These are phyloP conservation scores for Cyberlindnera veronae DNA, from an alignment of 805 yeast species.

Conservation along the genomic window DNA sequence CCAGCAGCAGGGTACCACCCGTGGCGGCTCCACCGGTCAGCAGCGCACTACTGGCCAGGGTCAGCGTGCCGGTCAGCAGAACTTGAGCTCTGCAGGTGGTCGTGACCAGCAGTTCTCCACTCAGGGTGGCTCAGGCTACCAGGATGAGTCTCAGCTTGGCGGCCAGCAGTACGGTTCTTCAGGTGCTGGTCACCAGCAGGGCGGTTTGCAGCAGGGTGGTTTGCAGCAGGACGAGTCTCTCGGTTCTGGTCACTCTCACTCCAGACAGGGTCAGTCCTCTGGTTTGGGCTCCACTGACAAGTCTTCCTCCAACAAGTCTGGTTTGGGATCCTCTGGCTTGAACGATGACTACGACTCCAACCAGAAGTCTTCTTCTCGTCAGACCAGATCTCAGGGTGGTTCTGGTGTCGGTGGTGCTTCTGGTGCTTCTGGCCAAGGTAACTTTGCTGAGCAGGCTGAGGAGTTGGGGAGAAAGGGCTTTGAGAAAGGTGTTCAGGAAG, in stretches of 20 bases:
- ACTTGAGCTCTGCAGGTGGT: constrained; percentile 12
- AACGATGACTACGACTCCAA: constrained; percentile 7
- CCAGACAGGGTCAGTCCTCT: neutral
- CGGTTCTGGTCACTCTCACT: neutral
- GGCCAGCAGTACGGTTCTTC: constrained; percentile 1
- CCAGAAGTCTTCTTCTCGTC: constrained; percentile 18
- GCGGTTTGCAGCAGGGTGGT: no score
- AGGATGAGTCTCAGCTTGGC: neutral
- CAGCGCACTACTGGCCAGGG: no score
- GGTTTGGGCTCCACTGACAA: no score
- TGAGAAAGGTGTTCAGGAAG: constrained; percentile 23
- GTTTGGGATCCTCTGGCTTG: constrained; percentile 10
- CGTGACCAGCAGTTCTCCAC: constrained; percentile 23
- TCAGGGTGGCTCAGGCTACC: constrained; percentile 1
- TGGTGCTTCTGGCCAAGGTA: constrained; percentile 10
- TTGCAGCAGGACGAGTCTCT: no score
- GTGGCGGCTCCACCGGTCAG: no score
- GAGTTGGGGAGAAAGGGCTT: constrained; percentile 24
- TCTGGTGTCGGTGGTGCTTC: constrained; percentile 1
- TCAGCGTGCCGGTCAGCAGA: constrained; percentile 20
- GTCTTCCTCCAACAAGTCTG: no score
- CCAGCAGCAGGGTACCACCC: constrained; percentile 2
- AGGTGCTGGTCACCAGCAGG: no score
- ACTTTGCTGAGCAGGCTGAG: constrained; percentile 18
- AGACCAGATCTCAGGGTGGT: constrained; percentile 26